phyloP scores from a whole-genome alignment of 2,329 filamentous ascomycete species.

The Arthrobotrys entomopaga region DNA sequence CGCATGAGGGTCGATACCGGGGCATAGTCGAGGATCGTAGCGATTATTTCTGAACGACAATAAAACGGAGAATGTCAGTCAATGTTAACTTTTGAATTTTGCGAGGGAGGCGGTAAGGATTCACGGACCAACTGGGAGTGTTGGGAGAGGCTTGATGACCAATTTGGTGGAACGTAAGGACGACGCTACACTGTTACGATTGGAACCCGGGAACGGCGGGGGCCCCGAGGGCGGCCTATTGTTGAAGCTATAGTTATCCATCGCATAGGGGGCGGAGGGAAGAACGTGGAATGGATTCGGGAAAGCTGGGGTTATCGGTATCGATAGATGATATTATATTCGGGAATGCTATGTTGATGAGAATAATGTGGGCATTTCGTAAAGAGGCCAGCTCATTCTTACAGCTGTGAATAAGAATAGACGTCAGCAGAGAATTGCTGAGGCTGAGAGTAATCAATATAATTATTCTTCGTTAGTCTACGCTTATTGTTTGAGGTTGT shows the following conservation, averaged over 20 bases:
- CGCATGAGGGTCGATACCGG: constrained; percentile 84
- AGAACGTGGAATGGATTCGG: neutral
- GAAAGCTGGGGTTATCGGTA: neutral
- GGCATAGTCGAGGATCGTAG: constrained; percentile 87
- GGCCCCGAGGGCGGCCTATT: constrained; percentile 37
- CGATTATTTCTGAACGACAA: constrained; percentile 76
- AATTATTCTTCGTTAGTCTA: too few species aligned
- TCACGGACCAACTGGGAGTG: constrained; percentile 38
- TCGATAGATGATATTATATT: neutral
- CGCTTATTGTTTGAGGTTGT: too few species aligned
- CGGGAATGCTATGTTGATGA: neutral
- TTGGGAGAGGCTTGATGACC: constrained; percentile 44
- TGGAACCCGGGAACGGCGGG: constrained; percentile 48
- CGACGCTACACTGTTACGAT: constrained; percentile 34
- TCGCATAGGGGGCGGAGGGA: neutral
- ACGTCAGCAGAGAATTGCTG: too few species aligned
- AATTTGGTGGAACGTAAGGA: constrained; percentile 40
- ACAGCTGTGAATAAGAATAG: neutral
- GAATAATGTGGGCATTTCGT: constrained; percentile 6
- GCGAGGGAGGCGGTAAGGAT: neutral
- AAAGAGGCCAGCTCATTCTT: constrained; percentile 18
- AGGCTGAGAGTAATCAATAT: too few species aligned
- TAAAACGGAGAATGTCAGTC: constrained; percentile 34
- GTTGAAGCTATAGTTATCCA: constrained; percentile 32
- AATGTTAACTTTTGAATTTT: neutral